Conservation (phyloP, 169 alveolate species). For the Eimeria sp. region DNA sequence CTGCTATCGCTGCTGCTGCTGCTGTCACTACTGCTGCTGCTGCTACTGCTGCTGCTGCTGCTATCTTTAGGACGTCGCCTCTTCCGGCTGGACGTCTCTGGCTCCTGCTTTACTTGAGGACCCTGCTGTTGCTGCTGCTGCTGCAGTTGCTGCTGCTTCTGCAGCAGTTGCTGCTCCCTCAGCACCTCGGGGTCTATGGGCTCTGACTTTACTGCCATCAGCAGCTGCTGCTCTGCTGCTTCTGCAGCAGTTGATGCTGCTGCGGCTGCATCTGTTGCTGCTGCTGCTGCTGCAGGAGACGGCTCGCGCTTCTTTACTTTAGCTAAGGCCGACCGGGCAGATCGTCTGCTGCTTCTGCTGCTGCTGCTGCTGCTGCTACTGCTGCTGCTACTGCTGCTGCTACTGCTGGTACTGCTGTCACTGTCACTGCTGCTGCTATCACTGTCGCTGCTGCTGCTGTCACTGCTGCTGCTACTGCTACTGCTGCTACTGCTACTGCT, state of each 20-base stretch:
- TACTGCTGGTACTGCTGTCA: constrained; percentile 29
- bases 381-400: constrained; percentile 28
- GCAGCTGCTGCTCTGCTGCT: constrained; percentile 9
- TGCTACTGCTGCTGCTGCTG: constrained; percentile 69
- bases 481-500: constrained; percentile 26
- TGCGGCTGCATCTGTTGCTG: neutral
- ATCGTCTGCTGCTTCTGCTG: neutral
- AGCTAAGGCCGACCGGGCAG: neutral
- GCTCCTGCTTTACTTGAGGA: constrained; percentile 1
- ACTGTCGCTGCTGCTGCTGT: constrained; percentile 34
- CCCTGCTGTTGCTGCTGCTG: constrained; percentile 59
- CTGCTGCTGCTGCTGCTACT: constrained; percentile 30
- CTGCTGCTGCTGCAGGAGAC: constrained; percentile 29
- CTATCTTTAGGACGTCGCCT: constrained; percentile 8
- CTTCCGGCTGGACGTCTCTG: neutral
- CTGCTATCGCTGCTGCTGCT: constrained; percentile 38
- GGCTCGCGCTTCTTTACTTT: constrained; percentile 25
- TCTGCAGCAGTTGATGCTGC: constrained; percentile 19
- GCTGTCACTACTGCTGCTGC: constrained; percentile 8
- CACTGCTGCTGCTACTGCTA: constrained; percentile 30
- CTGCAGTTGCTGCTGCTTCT: constrained; percentile 6
- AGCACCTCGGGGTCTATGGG: constrained; percentile 46
- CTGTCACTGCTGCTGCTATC: constrained; percentile 1
- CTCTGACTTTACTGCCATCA: constrained; percentile 35
- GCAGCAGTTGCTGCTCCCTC: neutral